phyloP scores from a whole-genome alignment of 306 rosid species.

The Cicer bijugum region DNA sequence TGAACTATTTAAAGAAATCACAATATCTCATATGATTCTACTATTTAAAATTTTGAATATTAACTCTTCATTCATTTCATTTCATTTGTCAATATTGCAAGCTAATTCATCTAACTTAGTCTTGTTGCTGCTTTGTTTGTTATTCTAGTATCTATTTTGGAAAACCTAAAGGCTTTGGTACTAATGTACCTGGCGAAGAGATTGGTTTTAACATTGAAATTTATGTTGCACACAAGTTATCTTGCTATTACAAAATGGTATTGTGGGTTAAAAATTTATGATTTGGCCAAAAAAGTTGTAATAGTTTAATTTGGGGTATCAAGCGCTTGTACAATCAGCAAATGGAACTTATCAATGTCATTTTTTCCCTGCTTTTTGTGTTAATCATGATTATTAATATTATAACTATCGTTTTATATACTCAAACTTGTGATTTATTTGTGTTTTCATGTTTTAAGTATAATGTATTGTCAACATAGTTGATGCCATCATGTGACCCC shows the following conservation, averaged over 20 bases:
- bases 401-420: too few species aligned
- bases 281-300: neutral
- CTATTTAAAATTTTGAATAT: neutral
- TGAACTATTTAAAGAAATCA: constrained; percentile 6
- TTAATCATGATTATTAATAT: too few species aligned
- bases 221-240: constrained; percentile 76
- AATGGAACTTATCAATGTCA: too few species aligned
- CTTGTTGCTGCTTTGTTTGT: constrained; percentile 37
- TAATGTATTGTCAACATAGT: too few species aligned
- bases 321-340: too few species aligned
- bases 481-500: too few species aligned
- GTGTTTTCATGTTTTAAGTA: too few species aligned
- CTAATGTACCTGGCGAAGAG: constrained; percentile 76
- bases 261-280: neutral
- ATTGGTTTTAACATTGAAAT: constrained; percentile 87
- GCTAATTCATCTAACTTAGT: neutral
- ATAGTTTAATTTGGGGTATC: neutral
- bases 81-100: neutral
- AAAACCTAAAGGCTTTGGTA: constrained; percentile 80
- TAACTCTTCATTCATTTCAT: constrained; percentile 1
- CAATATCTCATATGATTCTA: neutral
- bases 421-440: too few species aligned
- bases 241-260: constrained; percentile 26
- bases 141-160: constrained; percentile 87
- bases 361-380: too few species aligned